Evolutionary conservation across 176 grass and related monocot genomes (phyloP), one percentile per base, ranked within the genome.

Genomic region (Cenchrus fungigraminus): DNA sequence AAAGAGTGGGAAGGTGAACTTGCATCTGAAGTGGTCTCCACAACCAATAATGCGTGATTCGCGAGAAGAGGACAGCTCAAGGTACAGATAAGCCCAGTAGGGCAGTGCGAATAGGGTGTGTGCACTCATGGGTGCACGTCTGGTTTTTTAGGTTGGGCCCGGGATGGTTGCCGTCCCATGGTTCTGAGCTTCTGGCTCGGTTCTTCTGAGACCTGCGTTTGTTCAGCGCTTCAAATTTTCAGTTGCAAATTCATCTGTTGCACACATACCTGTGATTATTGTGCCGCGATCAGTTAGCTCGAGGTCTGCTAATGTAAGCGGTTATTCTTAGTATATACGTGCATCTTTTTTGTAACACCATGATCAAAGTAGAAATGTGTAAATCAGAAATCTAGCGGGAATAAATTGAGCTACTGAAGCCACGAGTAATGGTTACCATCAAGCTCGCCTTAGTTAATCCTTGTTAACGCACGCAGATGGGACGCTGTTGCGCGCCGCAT

Each of bases 1-100:
- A 58, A 99, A 99, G 74, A 84, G 93, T 12, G 91, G 97, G 14
- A 99, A 82, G 76, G 64, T 99, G 42, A 99, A 92, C 65, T 89
- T 96, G 71, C 90, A 89, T 82, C 91, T 99, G 60, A 99, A 96
- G 84, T 99, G 97, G 97, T 86, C 93, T 0, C 84, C 88, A 4
- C 90, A 96, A 40, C 62, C 86, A 37, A 94, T 99, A 34, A 89
- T 88, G 75, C 90, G 90, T 25, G 97, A 96, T 43, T 77, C 44
- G 8, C 65, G 63, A 46, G 79, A 82, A 43, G 20, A 44, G 40
- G 79, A 55, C 56, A 76, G 42, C 43, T 74, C 43, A 17, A 90
- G 22, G 59, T 58, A 75, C 44, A 87, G 84, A 80, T 73, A 58
- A 74, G 17, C 52, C 52, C 52, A 81, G 59, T 51, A 50, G 31